Evolutionary conservation across 2,329 filamentous ascomycete species (phyloP), one percentile per base, ranked within the genome.

Genomic region (Aspergillus flavus): DNA sequence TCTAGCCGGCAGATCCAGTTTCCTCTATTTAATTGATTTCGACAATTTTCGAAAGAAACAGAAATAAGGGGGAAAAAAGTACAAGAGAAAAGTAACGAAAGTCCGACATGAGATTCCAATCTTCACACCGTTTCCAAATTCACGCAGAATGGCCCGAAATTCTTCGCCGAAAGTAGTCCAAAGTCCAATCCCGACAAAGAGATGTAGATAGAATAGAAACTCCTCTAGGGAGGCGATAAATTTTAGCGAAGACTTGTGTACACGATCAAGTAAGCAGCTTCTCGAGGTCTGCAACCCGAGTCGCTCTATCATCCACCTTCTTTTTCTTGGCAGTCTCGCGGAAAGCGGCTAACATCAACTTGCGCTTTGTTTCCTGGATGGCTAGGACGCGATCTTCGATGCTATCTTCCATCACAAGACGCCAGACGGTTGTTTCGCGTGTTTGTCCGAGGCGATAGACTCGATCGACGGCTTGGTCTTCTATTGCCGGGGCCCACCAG

Each of bases 401-500:
- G 9, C 87, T 91, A 1, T 84, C 86, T 69, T 96, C 91, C 80
- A 96, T 90, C 1, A 97, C 87, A 11, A 97, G 81, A 54, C 93
- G 84, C 83, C 92, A 85, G 1, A 96, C 89, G 1, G 87, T 93
- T 0, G 90, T 93, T 64, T 89, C 85, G 43, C 91, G 86, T 66
- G 85, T 94, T 79, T 97, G 94, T 0, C 93, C 93, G 0, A 97
- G 83, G 0, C 93, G 86, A 74, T 97, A 92, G 7, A 97, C 93
- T 5, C 93, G 89, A 73, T 97, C 93, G 3, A 96, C 85, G 4
- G 94, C 94, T 75, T 97, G 93, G 69, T 96, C 93, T 76, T 97
- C 93, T 61, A 97, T 95, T 0, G 93, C 93, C 0, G 93, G 93
- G 1, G 93, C 93, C 91, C 93, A 97, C 93, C 92, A 97, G 63